Evolutionary conservation across 345 rosid species (phyloP).

Genomic region (Camelina laxa): DNA sequence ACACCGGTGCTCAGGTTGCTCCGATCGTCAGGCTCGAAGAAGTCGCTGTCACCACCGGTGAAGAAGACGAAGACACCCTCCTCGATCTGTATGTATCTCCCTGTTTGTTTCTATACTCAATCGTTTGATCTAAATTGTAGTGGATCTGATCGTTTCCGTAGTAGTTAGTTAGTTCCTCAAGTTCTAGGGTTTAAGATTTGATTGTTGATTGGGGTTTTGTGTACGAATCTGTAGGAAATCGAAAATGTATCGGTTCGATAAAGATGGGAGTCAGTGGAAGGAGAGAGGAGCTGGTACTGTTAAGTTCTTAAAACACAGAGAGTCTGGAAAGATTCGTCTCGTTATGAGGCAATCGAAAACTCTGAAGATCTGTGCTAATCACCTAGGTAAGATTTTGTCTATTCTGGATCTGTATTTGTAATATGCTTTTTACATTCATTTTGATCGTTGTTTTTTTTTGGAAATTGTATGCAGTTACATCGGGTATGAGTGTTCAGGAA

Average conservation of each 20-base stretch:
- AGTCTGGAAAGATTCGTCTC: conserved; percentile 71
- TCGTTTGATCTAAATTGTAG: background rate
- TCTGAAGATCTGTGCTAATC: conserved; percentile 96
- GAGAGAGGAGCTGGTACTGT: conserved; percentile 93
- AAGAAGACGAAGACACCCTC: conserved; percentile 76
- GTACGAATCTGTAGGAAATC: conserved; percentile 60
- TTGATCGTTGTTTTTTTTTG: background rate
- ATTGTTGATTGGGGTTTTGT: background rate
- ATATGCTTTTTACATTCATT: background rate
- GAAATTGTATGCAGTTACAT: conserved; percentile 45
- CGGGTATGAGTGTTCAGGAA: conserved; percentile 63
- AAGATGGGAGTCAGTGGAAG: conserved; percentile 87
- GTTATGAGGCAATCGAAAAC: conserved; percentile 93
- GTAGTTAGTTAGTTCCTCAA: background rate
- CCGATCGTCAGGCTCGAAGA: conserved; percentile 87
- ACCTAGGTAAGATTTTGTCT: conserved; percentile 55
- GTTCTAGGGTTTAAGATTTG: conserved; percentile 18
- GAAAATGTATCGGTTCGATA: conserved; percentile 83
- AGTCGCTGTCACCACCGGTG: conserved; percentile 82
- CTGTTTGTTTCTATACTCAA: background rate
- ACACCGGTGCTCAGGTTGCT: conserved; percentile 91
- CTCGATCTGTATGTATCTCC: conserved; percentile 68
- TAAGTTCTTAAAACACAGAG: conserved; percentile 82
- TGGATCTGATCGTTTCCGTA: conserved; percentile 34
- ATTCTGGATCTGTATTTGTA: conserved; percentile 19